Base-by-base conservation (phyloP, 495 filamentous ascomycete genomes). In the Beverwykella pulmonaria region DNA sequence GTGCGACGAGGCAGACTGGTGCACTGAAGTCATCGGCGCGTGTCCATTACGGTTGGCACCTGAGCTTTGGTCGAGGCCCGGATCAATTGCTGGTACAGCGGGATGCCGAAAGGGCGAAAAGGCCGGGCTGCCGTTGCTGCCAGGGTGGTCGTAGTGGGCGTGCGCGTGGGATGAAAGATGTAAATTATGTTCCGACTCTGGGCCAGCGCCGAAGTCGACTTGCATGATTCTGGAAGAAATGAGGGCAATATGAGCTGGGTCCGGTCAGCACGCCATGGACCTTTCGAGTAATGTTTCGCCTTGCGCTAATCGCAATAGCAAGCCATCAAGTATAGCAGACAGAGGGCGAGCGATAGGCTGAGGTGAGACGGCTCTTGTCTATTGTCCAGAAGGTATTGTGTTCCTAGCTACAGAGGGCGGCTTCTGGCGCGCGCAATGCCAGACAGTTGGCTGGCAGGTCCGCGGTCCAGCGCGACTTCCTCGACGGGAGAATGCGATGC, bases 81-180 rank as follows among this genome's bases (percentile, higher is more conserved):
- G 70, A 59, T 72, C 70, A 60, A 72, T 72, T 53, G 65, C 27
- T 54, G 70, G 63, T 30, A 67, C 59, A 26, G 30, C 61, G 15
- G 70, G 62, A 34, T 72, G 70, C 29, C 70, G 65, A 47, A 72
- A 72, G 57, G 70, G 65, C 29, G 61, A 53, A 34, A 53, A 72
- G 20, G 49, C 69, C 54, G 69, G 61, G 57, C 61, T 69, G 59
- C 64, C 66, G 65, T 62, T 63, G 55, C 26, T 63, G 14, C 52
- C 63, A 36, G 48, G 49, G 65, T 68, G 69, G 32, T 47, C 60
- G 69, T 61, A 65, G 60, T 71, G 60, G 52, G 58, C 62, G 60
- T 71, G 69, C 34, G 65, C 30, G 61, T 71, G 69, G 36, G 63
- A 30, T 15, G 69, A 53, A 25, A 71, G 65, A 58, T 71, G 69